These are phyloP conservation scores for Talaromyces sp. DNA, from an alignment of 2,329 filamentous ascomycete species.

Conservation along the genomic window DNA sequence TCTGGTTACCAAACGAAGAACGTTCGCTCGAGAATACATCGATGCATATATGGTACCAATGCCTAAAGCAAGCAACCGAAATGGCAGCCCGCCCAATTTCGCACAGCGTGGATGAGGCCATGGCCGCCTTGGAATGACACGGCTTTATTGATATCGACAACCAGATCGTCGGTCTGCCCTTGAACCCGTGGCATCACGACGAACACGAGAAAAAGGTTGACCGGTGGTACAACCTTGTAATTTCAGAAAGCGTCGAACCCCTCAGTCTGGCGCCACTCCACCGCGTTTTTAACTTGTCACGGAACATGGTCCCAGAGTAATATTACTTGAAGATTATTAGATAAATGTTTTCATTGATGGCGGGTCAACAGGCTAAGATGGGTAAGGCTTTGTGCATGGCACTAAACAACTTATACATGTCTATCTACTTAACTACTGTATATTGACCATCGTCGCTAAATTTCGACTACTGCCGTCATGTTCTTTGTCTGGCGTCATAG, in stretches of 20 bases:
- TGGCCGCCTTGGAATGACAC: conserved; percentile 57
- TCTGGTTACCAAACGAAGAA: too few species aligned
- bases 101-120: conserved; percentile 55
- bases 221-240: conserved; percentile 75
- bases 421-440: too few species aligned
- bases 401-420: too few species aligned
- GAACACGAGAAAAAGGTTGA: conserved; percentile 63
- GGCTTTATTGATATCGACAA: conserved; percentile 80
- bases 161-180: conserved; percentile 61
- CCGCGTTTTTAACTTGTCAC: conserved; percentile 56
- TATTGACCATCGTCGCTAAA: too few species aligned
- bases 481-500: too few species aligned
- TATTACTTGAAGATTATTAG: too few species aligned
- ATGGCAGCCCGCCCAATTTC: conserved; percentile 59
- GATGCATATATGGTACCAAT: conserved; percentile 64
- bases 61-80: conserved; percentile 63
- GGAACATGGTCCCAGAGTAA: too few species aligned
- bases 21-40: conserved; percentile 52
- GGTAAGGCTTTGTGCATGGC: too few species aligned
- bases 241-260: conserved; percentile 67
- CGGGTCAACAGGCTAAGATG: too few species aligned
- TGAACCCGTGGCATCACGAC: conserved; percentile 68
- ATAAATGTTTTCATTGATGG: too few species aligned
- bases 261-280: conserved; percentile 70
- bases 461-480: too few species aligned